These are phyloP conservation scores for Diaporthe sp. DNA, from an alignment of 2,329 filamentous ascomycete species.

Conservation along the genomic window DNA sequence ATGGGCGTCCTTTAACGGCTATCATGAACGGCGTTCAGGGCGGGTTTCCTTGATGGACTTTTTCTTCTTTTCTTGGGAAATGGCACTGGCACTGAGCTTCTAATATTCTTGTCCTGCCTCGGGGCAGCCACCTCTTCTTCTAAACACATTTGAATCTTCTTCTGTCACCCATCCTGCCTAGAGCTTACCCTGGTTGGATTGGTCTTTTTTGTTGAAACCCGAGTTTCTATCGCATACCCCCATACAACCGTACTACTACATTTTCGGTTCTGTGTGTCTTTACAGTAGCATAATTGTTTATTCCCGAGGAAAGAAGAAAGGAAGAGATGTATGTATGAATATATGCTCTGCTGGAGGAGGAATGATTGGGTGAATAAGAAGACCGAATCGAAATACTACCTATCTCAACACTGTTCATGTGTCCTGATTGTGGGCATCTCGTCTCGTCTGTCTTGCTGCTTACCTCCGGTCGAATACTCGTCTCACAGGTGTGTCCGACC, in stretches of 20 bases:
- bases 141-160: slow-evolving; percentile 14
- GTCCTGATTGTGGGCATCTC: not conserved
- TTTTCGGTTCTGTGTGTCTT: slow-evolving; percentile 27
- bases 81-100: slow-evolving; percentile 30
- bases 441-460: not conserved
- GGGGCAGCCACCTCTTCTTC: slow-evolving; percentile 5
- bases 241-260: slow-evolving; percentile 21
- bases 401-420: not conserved
- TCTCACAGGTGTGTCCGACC: not conserved
- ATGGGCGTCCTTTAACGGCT: slow-evolving; percentile 30
- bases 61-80: slow-evolving; percentile 23
- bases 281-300: slow-evolving; percentile 33
- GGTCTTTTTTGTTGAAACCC: not conserved
- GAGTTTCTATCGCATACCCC: slow-evolving; percentile 30
- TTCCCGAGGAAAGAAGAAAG: not conserved
- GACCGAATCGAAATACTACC: slow-evolving; percentile 18
- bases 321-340: slow-evolving; percentile 31
- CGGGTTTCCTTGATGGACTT: not conserved
- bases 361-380: slow-evolving; percentile 23
- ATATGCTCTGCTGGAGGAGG: slow-evolving; percentile 20
- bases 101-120: slow-evolving; percentile 34
- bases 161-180: not conserved
- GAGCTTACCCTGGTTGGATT: slow-evolving; percentile 9
- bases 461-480: too few species aligned
- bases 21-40: slow-evolving; percentile 36